A percentile compares a stretch with the other conserved stretches of the same genome.
Evolutionary conservation across 257 asterid species (phyloP).

Genomic region (Nicotiana paniculata): DNA sequence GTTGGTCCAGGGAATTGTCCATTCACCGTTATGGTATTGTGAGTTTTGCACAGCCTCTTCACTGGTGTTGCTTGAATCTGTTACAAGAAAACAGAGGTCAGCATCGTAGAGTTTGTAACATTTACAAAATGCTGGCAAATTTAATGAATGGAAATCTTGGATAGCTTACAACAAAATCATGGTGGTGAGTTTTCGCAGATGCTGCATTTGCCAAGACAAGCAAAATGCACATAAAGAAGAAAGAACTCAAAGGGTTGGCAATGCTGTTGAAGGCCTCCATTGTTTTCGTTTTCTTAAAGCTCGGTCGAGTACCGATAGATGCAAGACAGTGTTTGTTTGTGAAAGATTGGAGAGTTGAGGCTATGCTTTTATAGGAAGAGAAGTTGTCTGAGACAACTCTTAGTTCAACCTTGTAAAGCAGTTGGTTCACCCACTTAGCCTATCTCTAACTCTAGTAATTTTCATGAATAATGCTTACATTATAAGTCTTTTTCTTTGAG

Average conservation of each 20-base stretch:
- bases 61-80: constrained; percentile 75
- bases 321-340: constrained; percentile 10
- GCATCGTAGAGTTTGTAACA: neutral
- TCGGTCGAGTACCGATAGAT: neutral
- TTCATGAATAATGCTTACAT: constrained; percentile 28
- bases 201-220: constrained; percentile 37
- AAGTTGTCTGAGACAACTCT: constrained; percentile 22
- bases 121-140: neutral
- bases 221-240: constrained; percentile 20
- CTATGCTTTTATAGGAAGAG: constrained; percentile 33
- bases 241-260: constrained; percentile 11
- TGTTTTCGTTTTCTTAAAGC: neutral
- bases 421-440: constrained; percentile 75
- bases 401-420: constrained; percentile 35
- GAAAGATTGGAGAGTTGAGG: constrained; percentile 22
- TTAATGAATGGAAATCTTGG: neutral
- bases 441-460: constrained; percentile 14
- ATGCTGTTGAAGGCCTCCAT: constrained; percentile 22
- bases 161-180: constrained; percentile 57
- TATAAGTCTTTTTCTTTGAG: constrained; percentile 22
- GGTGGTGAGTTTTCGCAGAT: constrained; percentile 46
- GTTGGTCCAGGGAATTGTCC: constrained; percentile 85
- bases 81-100: constrained; percentile 2
- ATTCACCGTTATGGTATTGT: constrained; percentile 52
- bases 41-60: constrained; percentile 92